Evolutionary conservation across 73 alveolate genomes (phyloP).

Genomic region (Effrenium voratum): DNA sequence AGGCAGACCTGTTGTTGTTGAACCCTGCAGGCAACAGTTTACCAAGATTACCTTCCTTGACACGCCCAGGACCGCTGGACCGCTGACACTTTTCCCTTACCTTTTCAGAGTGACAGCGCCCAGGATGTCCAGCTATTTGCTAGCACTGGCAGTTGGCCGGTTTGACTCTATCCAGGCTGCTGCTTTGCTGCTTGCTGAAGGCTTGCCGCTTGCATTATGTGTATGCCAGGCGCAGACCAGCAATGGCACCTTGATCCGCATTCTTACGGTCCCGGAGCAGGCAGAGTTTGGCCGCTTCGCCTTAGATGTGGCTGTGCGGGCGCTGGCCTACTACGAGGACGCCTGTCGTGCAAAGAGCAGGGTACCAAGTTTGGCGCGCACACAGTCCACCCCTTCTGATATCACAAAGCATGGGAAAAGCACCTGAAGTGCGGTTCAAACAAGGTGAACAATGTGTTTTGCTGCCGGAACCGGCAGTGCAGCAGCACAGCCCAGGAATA

Average conservation of each 20-base stretch:
- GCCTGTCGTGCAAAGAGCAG: too few species aligned
- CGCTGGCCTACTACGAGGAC: slow-evolving; percentile 38
- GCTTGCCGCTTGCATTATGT: neutral
- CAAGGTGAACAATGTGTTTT: neutral
- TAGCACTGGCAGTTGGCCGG: slow-evolving; percentile 79
- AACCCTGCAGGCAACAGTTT: too few species aligned
- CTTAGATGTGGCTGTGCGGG: slow-evolving; percentile 16
- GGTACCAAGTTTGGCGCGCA: too few species aligned
- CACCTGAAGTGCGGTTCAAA: too few species aligned
- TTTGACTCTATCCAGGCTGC: slow-evolving; percentile 33
- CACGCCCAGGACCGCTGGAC: slow-evolving; percentile 30
- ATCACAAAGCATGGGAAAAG: too few species aligned
- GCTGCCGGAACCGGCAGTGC: too few species aligned
- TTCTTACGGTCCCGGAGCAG: slow-evolving; percentile 55
- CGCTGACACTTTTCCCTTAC: neutral
- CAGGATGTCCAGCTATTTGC: slow-evolving; percentile 85
- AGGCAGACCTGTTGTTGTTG: too few species aligned
- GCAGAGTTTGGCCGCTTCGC: slow-evolving; percentile 13
- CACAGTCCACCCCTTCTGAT: too few species aligned
- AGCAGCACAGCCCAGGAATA: slow-evolving; percentile 94
- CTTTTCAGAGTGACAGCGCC: neutral
- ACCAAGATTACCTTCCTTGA: slow-evolving; percentile 70
- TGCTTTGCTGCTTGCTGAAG: neutral
- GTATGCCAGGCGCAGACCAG: slow-evolving; percentile 28
- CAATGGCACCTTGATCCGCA: slow-evolving; percentile 72